Evolutionary conservation across 495 filamentous ascomycete species (phyloP).

Genomic region (Haplographium delicatum): DNA sequence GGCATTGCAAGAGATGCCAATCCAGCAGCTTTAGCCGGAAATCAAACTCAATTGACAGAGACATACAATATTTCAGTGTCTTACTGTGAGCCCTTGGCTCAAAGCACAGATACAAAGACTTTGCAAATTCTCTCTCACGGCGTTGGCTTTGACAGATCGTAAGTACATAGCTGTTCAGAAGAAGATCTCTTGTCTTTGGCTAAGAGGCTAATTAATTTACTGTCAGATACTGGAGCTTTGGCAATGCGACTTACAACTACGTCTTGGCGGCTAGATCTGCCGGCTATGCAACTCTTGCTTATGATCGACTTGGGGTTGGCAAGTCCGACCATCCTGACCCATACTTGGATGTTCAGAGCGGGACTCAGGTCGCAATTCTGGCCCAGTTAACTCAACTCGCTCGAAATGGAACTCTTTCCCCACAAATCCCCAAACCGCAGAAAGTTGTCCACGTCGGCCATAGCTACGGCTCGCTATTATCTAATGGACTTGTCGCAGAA

Average conservation of each 20-base stretch:
- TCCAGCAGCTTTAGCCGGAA: no score
- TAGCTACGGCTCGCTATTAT: slow-evolving; percentile 45
- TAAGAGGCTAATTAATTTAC: not conserved
- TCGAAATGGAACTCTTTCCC: slow-evolving; percentile 39
- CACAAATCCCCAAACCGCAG: no score
- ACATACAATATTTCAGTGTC: slow-evolving; percentile 41
- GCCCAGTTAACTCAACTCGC: slow-evolving; percentile 41
- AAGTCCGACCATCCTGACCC: slow-evolving; percentile 51
- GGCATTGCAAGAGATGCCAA: no score
- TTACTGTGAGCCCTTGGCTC: slow-evolving; percentile 37
- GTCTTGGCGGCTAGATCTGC: slow-evolving; percentile 45
- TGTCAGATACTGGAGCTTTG: slow-evolving; percentile 52
- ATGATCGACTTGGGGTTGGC: slow-evolving; percentile 55
- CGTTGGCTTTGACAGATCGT: slow-evolving; percentile 53
- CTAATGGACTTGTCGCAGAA: slow-evolving; percentile 39
- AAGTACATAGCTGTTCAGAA: slow-evolving; percentile 1
- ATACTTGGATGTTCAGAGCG: slow-evolving; percentile 48
- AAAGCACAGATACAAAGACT: slow-evolving; percentile 27
- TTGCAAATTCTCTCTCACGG: slow-evolving; percentile 60
- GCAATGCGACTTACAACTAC: slow-evolving; percentile 53
- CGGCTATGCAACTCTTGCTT: slow-evolving; percentile 49
- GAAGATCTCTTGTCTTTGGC: not conserved
- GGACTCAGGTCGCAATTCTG: slow-evolving; percentile 48
- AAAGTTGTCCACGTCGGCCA: slow-evolving; percentile 57
- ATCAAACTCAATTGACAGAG: no score